phyloP scores from a whole-genome alignment of 2,329 filamentous ascomycete species.

The Scopulariopsis brevicaulis region DNA sequence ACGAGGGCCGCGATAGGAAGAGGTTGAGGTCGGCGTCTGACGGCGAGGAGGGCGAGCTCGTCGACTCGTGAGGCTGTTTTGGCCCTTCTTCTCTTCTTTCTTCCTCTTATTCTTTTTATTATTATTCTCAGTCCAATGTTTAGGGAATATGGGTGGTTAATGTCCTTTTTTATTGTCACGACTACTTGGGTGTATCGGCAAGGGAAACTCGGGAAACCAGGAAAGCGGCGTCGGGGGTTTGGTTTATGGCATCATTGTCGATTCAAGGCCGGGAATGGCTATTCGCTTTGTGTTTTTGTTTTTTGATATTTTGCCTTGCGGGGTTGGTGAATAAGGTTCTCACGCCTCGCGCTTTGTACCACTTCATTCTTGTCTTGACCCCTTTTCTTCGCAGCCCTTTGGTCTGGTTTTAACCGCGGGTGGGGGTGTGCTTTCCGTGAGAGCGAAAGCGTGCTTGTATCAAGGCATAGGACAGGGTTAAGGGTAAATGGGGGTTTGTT shows the following conservation, averaged over 20 bases:
- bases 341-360: too few relatives aligned
- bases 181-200: neutral
- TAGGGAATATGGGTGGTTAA: neutral
- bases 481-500: too few relatives aligned
- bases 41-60: slow-evolving; percentile 3
- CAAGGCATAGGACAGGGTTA: too few relatives aligned
- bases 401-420: too few relatives aligned
- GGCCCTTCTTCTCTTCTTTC: neutral
- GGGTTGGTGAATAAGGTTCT: too few relatives aligned
- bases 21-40: neutral
- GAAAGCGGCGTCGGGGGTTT: neutral
- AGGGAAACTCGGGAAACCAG: neutral
- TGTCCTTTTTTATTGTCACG: neutral
- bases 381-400: too few relatives aligned
- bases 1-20: slow-evolving; percentile 1
- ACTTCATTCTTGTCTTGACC: too few relatives aligned
- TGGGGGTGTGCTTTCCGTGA: too few relatives aligned
- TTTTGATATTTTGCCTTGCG: neutral
- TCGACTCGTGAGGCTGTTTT: neutral
- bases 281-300: neutral
- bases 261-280: neutral
- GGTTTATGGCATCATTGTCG: neutral
- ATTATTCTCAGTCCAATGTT: neutral
- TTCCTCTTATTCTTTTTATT: neutral
- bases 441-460: too few relatives aligned